A percentile compares a stretch with the other conserved stretches of the same genome.
phyloP scores from a whole-genome alignment of 495 filamentous ascomycete genomes.

The Rhypophila decipiens region DNA sequence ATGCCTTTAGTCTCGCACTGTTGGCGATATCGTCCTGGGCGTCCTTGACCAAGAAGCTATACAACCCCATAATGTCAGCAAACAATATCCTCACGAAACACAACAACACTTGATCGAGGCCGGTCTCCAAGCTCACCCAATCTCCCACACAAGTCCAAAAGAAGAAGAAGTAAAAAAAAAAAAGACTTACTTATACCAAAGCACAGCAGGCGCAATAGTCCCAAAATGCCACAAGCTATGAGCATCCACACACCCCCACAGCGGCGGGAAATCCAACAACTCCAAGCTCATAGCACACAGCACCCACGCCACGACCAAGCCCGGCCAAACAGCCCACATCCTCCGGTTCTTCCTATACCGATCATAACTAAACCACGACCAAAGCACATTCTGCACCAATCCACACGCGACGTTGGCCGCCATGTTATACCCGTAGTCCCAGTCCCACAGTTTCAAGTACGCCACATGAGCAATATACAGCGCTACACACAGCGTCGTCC shows the following conservation, averaged over 20 bases:
- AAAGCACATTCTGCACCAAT: conserved; percentile 72
- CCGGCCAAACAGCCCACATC: conserved; percentile 86
- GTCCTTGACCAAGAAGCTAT: conserved; percentile 72
- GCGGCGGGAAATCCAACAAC: conserved; percentile 85
- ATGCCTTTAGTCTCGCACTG: conserved; percentile 30
- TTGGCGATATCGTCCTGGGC: conserved; percentile 64
- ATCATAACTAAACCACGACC: conserved; percentile 74
- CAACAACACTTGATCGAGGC: not conserved
- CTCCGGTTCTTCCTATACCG: conserved; percentile 61
- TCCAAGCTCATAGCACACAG: conserved; percentile 92
- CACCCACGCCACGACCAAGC: conserved; percentile 88
- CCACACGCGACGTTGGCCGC: conserved; percentile 82
- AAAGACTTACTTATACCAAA: conserved; percentile 86
- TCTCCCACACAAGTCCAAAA: not conserved
- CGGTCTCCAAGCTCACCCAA: too few relatives aligned
- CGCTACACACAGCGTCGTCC: conserved; percentile 64
- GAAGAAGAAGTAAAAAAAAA: conserved; percentile 23
- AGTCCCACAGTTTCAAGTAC: conserved; percentile 78
- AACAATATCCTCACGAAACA: not conserved
- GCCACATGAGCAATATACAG: conserved; percentile 73
- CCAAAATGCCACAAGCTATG: conserved; percentile 95
- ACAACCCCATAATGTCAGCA: not conserved
- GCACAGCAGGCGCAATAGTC: conserved; percentile 78
- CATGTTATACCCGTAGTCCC: conserved; percentile 99
- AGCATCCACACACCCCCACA: conserved; percentile 78